Base-by-base conservation (phyloP, 371 early-diverging fungal species). In the Mucor circinelloides region DNA sequence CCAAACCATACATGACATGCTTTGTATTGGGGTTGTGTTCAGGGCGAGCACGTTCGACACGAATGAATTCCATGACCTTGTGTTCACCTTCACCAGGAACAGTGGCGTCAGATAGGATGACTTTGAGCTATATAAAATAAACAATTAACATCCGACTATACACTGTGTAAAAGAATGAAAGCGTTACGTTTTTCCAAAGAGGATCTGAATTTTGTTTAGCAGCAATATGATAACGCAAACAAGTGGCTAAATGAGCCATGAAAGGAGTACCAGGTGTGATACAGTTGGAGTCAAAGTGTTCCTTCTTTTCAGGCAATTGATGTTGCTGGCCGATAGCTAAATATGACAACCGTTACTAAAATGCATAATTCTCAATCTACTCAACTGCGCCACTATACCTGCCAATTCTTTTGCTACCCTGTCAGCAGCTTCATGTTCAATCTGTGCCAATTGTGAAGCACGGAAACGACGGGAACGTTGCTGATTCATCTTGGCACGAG, bases 31-130 rank as follows among this genome's bases (percentile, higher is more conserved):
- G 90, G 73, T 97, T 88, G 71, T 97, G 90, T 42, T 90, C 90
- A 6, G 92, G 86, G 56, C 83, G 82, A 46, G 82, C 74, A 60
- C 97, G 87, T 70, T 95, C 94, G 4, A 89, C 86, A 32, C 99
- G 91, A 70, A 99, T 95, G 71, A 91, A 99, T 78, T 95, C 95
- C 97, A 99, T 98, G 71, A 99, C 97, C 80, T 99, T 99, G 79
- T 99, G 99, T 81, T 99, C 99, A 69, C 99, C 99, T 87, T 99
- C 99, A 68, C 99, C 99, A 17, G 99, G 98, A 6, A 98, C 98
- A 32, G 93, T 93, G 44, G 95, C 95, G 71, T 96, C 98, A 3
- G 97, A 97, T 27, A 99, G 85, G 62, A 99, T 92, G 17, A 98
- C 91, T 75, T 95, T 93, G 21, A 94, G 74, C 90, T 93, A 75